Conservation (phyloP, 1,284 basidiomycete genomes). For the Tilletiopsis washingtonensis region DNA sequence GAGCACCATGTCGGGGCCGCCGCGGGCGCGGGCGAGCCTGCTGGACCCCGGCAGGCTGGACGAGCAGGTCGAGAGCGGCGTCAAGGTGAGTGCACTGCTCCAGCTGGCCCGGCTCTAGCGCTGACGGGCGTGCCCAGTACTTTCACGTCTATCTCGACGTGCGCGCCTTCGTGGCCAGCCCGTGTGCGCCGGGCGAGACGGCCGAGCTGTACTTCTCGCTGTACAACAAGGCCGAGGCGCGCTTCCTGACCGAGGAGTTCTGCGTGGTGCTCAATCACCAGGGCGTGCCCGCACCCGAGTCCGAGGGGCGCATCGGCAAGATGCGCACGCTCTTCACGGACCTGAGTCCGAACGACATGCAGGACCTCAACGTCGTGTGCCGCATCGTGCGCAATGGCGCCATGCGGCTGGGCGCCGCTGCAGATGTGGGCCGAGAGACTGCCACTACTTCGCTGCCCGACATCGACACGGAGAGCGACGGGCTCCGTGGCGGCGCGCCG, state of each 20-base stretch:
- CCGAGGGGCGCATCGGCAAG: conserved; percentile 18
- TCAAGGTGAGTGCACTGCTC: neutral
- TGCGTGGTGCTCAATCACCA: conserved; percentile 84
- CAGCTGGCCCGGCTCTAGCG: no score
- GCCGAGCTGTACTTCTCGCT: conserved; percentile 89
- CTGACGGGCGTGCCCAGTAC: conserved; percentile 18
- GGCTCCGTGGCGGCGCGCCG: neutral
- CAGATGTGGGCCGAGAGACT: neutral
- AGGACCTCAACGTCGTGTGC: conserved; percentile 55
- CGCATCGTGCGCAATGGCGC: conserved; percentile 80
- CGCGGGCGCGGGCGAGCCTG: neutral
- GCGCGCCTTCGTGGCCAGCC: conserved; percentile 80
- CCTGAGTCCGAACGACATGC: conserved; percentile 72
- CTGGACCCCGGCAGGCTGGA: neutral
- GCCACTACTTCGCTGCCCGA: neutral
- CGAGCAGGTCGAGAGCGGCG: neutral
- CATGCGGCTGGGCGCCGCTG: conserved; percentile 61
- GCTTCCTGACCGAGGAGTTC: conserved; percentile 90
- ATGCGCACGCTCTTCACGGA: conserved; percentile 66
- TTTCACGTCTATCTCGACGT: conserved; percentile 77
- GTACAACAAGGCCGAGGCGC: conserved; percentile 69
- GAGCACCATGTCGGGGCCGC: neutral
- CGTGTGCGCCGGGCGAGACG: conserved; percentile 79
- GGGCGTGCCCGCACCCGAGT: conserved; percentile 69
- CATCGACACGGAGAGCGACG: no score